These are phyloP conservation scores for Peniophora sp. DNA, from an alignment of 1,284 basidiomycete species.

Conservation along the genomic window DNA sequence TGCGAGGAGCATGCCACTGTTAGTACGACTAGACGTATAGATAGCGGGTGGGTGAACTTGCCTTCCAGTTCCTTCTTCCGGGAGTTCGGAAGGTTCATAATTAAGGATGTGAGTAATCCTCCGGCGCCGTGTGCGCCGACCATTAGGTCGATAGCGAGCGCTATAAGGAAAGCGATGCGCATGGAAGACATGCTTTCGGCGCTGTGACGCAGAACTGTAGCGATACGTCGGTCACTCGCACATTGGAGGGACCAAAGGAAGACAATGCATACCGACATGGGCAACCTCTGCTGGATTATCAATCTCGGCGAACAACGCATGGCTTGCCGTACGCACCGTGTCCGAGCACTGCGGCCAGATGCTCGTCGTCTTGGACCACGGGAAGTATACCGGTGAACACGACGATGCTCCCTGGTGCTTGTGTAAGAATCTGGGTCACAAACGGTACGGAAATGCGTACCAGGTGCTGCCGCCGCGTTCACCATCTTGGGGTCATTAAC, in stretches of 20 bases:
- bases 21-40: no score
- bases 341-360: constrained; percentile 80
- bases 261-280: constrained; percentile 73
- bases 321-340: constrained; percentile 53
- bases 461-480: constrained; percentile 79
- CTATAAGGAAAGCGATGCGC: constrained; percentile 46
- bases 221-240: no score
- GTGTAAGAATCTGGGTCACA: no score
- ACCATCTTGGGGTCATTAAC: constrained; percentile 68
- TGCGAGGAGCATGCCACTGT: constrained; percentile 17
- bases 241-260: no score
- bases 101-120: constrained; percentile 38
- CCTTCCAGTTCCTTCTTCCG: constrained; percentile 79
- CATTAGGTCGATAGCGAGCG: constrained; percentile 41
- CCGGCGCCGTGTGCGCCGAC: constrained; percentile 52
- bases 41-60: constrained; percentile 14
- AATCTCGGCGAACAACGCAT: not conserved
- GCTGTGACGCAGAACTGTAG: constrained; percentile 64
- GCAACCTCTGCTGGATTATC: constrained; percentile 59
- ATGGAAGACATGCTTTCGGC: constrained; percentile 61
- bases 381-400: constrained; percentile 90
- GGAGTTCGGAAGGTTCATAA: constrained; percentile 79
- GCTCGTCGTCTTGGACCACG: constrained; percentile 71
- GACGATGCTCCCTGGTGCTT: constrained; percentile 56
- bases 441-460: constrained; percentile 24